A percentile compares a stretch with the other conserved stretches of the same genome.
These are phyloP conservation scores for Parasitella parasitica DNA, from an alignment of 371 early-diverging fungal species.

Conservation along the genomic window DNA sequence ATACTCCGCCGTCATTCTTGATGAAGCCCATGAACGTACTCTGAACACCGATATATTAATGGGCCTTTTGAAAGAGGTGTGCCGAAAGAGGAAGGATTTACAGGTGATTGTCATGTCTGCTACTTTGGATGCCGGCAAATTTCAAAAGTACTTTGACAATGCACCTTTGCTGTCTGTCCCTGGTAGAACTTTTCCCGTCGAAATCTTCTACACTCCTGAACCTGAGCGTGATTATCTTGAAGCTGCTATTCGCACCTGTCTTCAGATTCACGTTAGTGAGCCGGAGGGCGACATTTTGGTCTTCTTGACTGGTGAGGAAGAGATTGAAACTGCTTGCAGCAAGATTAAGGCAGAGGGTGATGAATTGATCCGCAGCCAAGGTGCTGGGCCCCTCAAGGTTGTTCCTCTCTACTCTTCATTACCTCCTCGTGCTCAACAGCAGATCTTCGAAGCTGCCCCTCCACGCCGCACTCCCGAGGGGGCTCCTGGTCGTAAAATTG, in stretches of 20 bases:
- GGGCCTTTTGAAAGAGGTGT: conserved; percentile 27
- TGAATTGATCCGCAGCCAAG: conserved; percentile 53
- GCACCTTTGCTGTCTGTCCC: conserved; percentile 69
- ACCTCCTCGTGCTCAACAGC: conserved; percentile 89
- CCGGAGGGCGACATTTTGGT: conserved; percentile 87
- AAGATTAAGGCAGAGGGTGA: conserved; percentile 71
- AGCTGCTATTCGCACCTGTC: conserved; percentile 80
- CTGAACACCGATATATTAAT: conserved; percentile 43
- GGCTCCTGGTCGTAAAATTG: conserved; percentile 88
- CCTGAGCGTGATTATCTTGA: conserved; percentile 89
- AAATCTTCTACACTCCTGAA: conserved; percentile 86
- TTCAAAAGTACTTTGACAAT: conserved; percentile 63
- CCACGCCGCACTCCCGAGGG: conserved; percentile 72
- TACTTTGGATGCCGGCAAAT: conserved; percentile 69
- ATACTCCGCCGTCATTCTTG: conserved; percentile 70
- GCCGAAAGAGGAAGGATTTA: conserved; percentile 50
- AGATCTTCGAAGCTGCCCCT: conserved; percentile 90
- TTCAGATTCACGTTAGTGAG: conserved; percentile 84
- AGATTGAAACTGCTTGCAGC: conserved; percentile 87
- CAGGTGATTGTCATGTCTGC: conserved; percentile 80
- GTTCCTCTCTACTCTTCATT: conserved; percentile 92
- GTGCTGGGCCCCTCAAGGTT: conserved; percentile 74
- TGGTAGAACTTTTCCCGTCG: conserved; percentile 90
- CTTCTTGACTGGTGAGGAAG: conserved; percentile 94
- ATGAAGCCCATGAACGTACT: conserved; percentile 78